phyloP scores from a whole-genome alignment of 2,329 filamentous ascomycete species.

The Colletotrichum paranaense region DNA sequence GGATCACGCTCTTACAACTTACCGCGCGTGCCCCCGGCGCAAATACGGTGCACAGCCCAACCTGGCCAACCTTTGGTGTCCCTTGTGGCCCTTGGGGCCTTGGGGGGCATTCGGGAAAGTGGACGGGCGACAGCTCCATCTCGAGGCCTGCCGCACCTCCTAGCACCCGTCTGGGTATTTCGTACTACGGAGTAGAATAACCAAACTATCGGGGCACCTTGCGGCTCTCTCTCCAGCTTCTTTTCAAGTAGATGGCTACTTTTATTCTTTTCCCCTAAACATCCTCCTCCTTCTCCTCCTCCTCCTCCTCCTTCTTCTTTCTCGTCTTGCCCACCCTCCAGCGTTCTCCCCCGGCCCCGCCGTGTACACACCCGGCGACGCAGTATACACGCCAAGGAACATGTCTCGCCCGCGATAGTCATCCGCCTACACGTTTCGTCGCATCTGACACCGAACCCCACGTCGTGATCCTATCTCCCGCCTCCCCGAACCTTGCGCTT shows the following conservation, averaged over 20 bases:
- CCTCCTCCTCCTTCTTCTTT: no score
- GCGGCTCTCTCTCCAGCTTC: background rate
- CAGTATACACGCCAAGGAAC: conserved; percentile 16
- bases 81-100: background rate
- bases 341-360: background rate
- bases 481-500: background rate
- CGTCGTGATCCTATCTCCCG: conserved; percentile 14
- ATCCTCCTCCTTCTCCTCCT: no score
- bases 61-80: background rate
- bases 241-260: background rate
- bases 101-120: conserved; percentile 6
- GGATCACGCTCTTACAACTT: conserved; percentile 25
- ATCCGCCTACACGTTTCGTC: conserved; percentile 27
- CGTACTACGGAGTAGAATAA: background rate
- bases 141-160: conserved; percentile 10
- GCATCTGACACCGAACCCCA: conserved; percentile 29
- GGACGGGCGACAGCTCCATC: background rate
- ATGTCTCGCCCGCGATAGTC: conserved; percentile 34
- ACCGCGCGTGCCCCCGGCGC: conserved; percentile 28
- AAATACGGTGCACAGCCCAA: conserved; percentile 22
- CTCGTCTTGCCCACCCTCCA: background rate
- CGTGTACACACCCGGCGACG: background rate
- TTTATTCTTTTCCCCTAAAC: background rate
- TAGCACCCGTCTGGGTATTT: background rate
- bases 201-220: background rate